Evolutionary conservation across 768 basidiomycete species (phyloP).

Genomic region (Boletales sp.): DNA sequence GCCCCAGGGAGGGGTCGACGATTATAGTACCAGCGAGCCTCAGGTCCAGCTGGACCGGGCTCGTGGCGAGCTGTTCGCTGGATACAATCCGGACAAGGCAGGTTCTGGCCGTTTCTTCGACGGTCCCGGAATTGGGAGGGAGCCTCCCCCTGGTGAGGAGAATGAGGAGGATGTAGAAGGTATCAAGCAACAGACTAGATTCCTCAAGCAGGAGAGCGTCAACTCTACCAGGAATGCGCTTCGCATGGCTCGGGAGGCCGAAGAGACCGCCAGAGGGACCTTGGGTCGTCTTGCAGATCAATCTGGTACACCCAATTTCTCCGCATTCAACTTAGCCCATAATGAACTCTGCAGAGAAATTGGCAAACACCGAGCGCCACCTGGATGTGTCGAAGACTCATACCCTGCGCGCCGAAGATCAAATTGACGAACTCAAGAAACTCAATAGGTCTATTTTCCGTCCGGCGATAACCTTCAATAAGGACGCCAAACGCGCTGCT

Average conservation of each 20-base stretch:
- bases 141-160: slow-evolving; percentile 62
- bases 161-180: slow-evolving; percentile 89
- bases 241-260: slow-evolving; percentile 90
- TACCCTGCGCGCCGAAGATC: slow-evolving; percentile 85
- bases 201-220: slow-evolving; percentile 88
- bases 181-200: slow-evolving; percentile 89
- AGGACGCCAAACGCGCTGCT: slow-evolving; percentile 83
- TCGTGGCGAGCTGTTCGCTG: slow-evolving; percentile 72
- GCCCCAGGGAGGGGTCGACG: slow-evolving; percentile 25
- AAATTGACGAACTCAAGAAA: slow-evolving; percentile 88
- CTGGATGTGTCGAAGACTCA: slow-evolving; percentile 90
- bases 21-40: slow-evolving; percentile 17
- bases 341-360: slow-evolving; percentile 49
- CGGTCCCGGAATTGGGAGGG: slow-evolving; percentile 45
- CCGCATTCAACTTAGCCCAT: background rate
- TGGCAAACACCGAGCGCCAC: slow-evolving; percentile 94
- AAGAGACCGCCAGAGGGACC: slow-evolving; percentile 90
- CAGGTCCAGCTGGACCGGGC: slow-evolving; percentile 57
- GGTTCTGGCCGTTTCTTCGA: slow-evolving; percentile 70
- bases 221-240: slow-evolving; percentile 89
- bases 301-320: slow-evolving; percentile 60
- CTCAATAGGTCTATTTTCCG: slow-evolving; percentile 95
- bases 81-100: slow-evolving; percentile 58
- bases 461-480: slow-evolving; percentile 90
- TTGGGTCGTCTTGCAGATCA: slow-evolving; percentile 83